phyloP scores from a whole-genome alignment of 2,329 filamentous ascomycete species.

The Pseudocercospora pini-densiflorae region DNA sequence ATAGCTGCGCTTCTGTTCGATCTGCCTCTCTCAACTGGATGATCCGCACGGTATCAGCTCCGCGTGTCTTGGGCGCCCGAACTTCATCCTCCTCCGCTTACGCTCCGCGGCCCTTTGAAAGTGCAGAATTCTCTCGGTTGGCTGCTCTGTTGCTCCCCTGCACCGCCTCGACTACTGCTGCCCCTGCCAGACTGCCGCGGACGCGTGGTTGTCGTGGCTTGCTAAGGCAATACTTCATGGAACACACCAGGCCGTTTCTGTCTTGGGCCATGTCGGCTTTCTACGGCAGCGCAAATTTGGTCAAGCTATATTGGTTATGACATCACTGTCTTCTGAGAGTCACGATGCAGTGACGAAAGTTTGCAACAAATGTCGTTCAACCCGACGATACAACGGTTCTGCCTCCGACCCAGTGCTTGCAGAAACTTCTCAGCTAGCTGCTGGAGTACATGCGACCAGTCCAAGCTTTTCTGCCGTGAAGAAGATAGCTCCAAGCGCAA shows the following conservation, averaged over 20 bases:
- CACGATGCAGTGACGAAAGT: neutral
- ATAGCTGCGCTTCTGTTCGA: conserved; percentile 10
- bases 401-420: neutral
- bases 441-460: neutral
- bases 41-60: conserved; percentile 6
- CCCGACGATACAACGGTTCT: neutral
- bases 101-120: conserved; percentile 1
- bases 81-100: neutral
- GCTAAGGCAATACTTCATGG: neutral
- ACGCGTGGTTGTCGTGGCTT: conserved; percentile 6
- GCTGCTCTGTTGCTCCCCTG: conserved; percentile 2
- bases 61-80: conserved; percentile 1
- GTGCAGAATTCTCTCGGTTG: neutral
- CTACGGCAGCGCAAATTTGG: neutral
- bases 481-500: neutral
- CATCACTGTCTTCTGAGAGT: conserved; percentile 4
- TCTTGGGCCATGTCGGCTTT: neutral
- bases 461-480: neutral
- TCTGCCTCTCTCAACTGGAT: conserved; percentile 1
- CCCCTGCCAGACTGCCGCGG: neutral
- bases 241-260: neutral
- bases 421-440: neutral
- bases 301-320: neutral
- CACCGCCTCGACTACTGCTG: neutral
- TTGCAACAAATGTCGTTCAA: neutral